These are phyloP conservation scores for Dimocarpus longan DNA, from an alignment of 345 rosid species.

Conservation along the genomic window DNA sequence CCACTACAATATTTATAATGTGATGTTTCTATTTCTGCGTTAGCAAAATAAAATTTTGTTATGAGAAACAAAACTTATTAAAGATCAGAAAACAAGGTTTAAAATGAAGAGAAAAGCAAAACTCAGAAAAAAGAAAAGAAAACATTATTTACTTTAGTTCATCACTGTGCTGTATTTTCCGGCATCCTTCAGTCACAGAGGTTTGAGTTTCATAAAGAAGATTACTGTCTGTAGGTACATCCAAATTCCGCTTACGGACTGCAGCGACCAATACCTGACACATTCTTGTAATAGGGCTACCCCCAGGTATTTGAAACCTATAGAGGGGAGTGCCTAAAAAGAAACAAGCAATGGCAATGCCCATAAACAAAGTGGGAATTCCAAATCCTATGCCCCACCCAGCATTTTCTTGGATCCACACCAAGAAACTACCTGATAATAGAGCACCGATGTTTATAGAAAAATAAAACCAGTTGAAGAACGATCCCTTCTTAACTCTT, in stretches of 20 bases:
- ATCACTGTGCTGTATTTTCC: constrained; percentile 74
- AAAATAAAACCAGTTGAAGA: constrained; percentile 95
- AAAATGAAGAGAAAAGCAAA: not conserved
- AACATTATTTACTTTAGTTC: constrained; percentile 51
- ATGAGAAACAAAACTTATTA: not conserved
- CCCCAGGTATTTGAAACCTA: constrained; percentile 89
- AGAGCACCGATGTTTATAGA: constrained; percentile 91
- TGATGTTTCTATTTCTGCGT: not conserved
- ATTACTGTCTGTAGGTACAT: constrained; percentile 58
- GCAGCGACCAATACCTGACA: constrained; percentile 87
- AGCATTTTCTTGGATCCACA: constrained; percentile 88
- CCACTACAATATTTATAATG: not conserved
- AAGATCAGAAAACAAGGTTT: constrained; percentile 3
- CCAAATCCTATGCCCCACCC: constrained; percentile 98
- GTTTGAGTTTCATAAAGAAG: constrained; percentile 67
- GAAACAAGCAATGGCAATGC: constrained; percentile 77
- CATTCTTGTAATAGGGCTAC: constrained; percentile 87
- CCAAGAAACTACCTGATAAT: constrained; percentile 78
- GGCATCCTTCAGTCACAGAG: constrained; percentile 75
- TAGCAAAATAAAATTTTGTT: not conserved
- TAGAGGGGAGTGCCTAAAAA: constrained; percentile 87
- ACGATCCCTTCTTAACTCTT: constrained; percentile 81
- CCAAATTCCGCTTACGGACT: constrained; percentile 58
- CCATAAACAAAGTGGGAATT: constrained; percentile 93
- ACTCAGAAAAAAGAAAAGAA: constrained; percentile 2